phyloP scores from a whole-genome alignment of 2,329 filamentous ascomycete genomes.

The Monosporascus cannonballus region DNA sequence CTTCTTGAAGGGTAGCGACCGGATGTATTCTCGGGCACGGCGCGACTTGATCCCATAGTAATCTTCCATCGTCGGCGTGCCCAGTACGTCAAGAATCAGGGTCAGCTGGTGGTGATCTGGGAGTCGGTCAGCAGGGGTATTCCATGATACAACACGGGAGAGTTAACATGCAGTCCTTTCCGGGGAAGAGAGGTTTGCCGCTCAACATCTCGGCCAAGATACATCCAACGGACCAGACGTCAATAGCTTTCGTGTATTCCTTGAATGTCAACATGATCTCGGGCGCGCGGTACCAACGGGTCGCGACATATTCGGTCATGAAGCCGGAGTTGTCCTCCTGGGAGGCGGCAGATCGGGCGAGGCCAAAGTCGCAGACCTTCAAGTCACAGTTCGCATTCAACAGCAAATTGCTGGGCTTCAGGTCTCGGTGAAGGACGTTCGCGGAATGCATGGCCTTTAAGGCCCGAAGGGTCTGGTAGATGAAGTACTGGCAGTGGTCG shows the following conservation, averaged over 20 bases:
- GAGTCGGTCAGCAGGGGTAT: slow-evolving; percentile 9
- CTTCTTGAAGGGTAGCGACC: slow-evolving; percentile 98
- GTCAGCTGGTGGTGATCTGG: slow-evolving; percentile 96
- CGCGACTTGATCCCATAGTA: slow-evolving; percentile 99
- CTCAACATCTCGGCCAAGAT: slow-evolving; percentile 98
- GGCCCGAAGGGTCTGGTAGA: slow-evolving; percentile 96
- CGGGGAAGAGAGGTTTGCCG: slow-evolving; percentile 95
- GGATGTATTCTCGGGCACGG: slow-evolving; percentile 94
- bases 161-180: slow-evolving; percentile 80
- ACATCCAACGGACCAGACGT: slow-evolving; percentile 98
- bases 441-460: slow-evolving; percentile 99
- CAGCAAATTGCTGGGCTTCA: slow-evolving; percentile 95
- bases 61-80: slow-evolving; percentile 98
- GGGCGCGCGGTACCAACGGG: slow-evolving; percentile 96
- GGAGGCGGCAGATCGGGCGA: slow-evolving; percentile 90
- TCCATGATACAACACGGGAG: neutral
- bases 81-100: slow-evolving; percentile 92
- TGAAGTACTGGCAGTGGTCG: slow-evolving; percentile 99
- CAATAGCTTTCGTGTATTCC: slow-evolving; percentile 99
- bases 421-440: slow-evolving; percentile 92
- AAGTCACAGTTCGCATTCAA: slow-evolving; percentile 98
- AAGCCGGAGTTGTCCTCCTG: slow-evolving; percentile 99
- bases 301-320: slow-evolving; percentile 99
- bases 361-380: slow-evolving; percentile 97
- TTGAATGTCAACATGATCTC: slow-evolving; percentile 99